phyloP scores from a whole-genome alignment of 2,329 filamentous ascomycete species.

The Metarhizium guizhouense region DNA sequence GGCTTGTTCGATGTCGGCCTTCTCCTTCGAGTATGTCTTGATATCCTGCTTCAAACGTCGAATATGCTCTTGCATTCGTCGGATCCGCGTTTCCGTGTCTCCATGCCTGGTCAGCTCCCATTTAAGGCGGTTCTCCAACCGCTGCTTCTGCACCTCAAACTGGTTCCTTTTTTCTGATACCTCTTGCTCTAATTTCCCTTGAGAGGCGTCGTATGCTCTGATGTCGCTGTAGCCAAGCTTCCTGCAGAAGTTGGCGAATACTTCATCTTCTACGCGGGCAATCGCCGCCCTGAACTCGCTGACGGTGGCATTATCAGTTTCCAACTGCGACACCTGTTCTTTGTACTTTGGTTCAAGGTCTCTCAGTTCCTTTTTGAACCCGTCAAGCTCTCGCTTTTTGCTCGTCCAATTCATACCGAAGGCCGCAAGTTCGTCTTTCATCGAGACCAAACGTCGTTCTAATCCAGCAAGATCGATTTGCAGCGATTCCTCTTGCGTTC shows the following conservation, averaged over 20 bases:
- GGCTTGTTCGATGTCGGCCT: constrained; percentile 63
- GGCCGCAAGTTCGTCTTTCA: constrained; percentile 66
- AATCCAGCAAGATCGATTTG: constrained; percentile 72
- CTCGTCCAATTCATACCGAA: constrained; percentile 76
- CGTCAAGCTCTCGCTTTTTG: constrained; percentile 73
- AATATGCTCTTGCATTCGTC: constrained; percentile 56
- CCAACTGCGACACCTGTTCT: constrained; percentile 61
- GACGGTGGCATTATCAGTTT: constrained; percentile 42
- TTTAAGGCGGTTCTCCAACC: constrained; percentile 52
- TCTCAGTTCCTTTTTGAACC: constrained; percentile 61
- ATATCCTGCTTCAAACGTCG: constrained; percentile 61
- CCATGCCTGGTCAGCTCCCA: constrained; percentile 45
- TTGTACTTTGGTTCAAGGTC: constrained; percentile 72
- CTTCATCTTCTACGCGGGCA: constrained; percentile 73
- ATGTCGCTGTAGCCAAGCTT: constrained; percentile 83
- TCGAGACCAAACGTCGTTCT: constrained; percentile 63
- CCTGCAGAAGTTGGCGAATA: constrained; percentile 80
- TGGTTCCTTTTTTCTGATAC: constrained; percentile 77
- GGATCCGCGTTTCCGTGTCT: constrained; percentile 60
- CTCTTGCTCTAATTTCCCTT: constrained; percentile 87
- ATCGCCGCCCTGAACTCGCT: constrained; percentile 54
- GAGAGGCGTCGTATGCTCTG: constrained; percentile 85
- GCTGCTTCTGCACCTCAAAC: constrained; percentile 76
- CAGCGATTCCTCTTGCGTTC: constrained; percentile 69
- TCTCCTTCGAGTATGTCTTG: constrained; percentile 60